phyloP scores from a whole-genome alignment of 1,284 basidiomycete genomes.

The Ustilago trichophora region DNA sequence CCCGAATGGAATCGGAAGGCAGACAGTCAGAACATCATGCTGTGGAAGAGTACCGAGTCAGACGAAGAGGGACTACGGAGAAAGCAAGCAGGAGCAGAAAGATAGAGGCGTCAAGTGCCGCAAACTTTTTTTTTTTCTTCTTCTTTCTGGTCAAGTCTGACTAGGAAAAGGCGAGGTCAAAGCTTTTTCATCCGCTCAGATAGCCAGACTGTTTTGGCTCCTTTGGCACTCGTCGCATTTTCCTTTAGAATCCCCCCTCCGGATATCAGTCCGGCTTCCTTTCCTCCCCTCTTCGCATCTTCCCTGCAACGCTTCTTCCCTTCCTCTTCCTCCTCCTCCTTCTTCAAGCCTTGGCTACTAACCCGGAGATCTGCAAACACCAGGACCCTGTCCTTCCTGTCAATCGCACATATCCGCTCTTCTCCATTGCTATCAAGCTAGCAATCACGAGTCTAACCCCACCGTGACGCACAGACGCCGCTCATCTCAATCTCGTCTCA shows the following conservation, averaged over 20 bases:
- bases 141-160: constrained; percentile 3
- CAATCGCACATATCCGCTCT: constrained; percentile 24
- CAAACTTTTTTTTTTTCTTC: constrained; percentile 14
- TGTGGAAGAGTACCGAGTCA: too few species aligned
- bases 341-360: too few species aligned
- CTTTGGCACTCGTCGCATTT: neutral
- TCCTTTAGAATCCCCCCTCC: constrained; percentile 9
- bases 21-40: too few species aligned
- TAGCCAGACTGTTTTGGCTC: constrained; percentile 7
- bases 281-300: constrained; percentile 8
- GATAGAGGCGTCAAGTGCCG: constrained; percentile 7
- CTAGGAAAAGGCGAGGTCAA: constrained; percentile 9
- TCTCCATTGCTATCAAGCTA: constrained; percentile 7
- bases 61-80: neutral
- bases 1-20: too few species aligned
- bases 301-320: constrained; percentile 8
- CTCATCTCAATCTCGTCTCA: neutral
- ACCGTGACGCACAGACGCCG: constrained; percentile 21
- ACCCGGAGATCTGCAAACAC: constrained; percentile 35
- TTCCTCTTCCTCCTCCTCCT: constrained; percentile 11
- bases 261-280: constrained; percentile 46
- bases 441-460: neutral
- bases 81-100: too few species aligned
- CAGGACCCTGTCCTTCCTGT: constrained; percentile 20
- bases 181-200: constrained; percentile 12